Conservation (phyloP, 495 filamentous ascomycete genomes). For the Neurospora sp. region DNA sequence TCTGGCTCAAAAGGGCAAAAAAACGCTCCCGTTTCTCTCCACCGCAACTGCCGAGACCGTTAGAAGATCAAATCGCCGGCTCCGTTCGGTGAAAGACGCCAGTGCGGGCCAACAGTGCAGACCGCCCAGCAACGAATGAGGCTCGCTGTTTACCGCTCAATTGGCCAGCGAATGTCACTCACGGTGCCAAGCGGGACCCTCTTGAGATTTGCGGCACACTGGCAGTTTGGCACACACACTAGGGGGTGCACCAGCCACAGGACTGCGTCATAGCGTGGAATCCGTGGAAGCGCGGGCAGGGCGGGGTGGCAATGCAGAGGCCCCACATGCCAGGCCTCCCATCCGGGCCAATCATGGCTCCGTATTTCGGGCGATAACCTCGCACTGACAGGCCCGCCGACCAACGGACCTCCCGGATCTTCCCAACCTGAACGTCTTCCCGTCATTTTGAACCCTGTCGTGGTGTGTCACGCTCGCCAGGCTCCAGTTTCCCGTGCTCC, state of each 20-base stretch:
- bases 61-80: neutral
- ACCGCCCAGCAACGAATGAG: neutral
- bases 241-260: slow-evolving; percentile 11
- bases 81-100: neutral
- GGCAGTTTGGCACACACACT: neutral
- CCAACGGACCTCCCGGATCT: neutral
- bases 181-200: neutral
- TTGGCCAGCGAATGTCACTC: neutral
- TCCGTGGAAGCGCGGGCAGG: neutral
- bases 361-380: neutral
- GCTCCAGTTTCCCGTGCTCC: neutral
- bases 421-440: neutral
- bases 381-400: neutral
- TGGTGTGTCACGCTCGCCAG: neutral
- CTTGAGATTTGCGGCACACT: neutral
- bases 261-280: slow-evolving; percentile 10
- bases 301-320: neutral
- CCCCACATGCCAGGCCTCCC: neutral
- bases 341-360: neutral
- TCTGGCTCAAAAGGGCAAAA: neutral
- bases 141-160: neutral
- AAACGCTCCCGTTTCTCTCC: neutral
- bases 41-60: neutral
- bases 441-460: neutral
- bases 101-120: neutral